These are phyloP conservation scores for Wilhelminamyces savonicus DNA, from an alignment of 805 yeast genomes.

Conservation along the genomic window DNA sequence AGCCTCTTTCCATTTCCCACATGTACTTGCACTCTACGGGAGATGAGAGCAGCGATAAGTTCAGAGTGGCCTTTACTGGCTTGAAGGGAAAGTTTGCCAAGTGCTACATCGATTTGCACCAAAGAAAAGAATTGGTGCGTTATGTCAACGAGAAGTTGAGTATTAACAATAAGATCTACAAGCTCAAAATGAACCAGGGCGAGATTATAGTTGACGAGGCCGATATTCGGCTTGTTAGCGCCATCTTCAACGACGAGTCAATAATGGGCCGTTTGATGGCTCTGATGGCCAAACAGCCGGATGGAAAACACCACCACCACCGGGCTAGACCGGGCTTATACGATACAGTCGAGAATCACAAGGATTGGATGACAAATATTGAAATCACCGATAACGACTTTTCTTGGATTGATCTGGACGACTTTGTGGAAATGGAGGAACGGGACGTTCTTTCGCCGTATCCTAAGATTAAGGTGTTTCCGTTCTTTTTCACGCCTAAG, in stretches of 20 bases:
- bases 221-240: conserved; percentile 62
- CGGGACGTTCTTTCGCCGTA: conserved; percentile 32
- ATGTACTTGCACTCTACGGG: conserved; percentile 22
- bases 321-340: too few species aligned
- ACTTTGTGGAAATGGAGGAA: conserved; percentile 64
- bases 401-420: conserved; percentile 72
- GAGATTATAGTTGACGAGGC: conserved; percentile 64
- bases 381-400: conserved; percentile 23
- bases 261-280: conserved; percentile 13
- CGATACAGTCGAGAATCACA: background rate
- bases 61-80: conserved; percentile 30
- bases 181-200: conserved; percentile 57
- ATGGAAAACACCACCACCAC: too few species aligned
- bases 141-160: conserved; percentile 33
- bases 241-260: conserved; percentile 54
- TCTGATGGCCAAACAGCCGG: too few species aligned
- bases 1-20: conserved; percentile 34
- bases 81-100: conserved; percentile 27
- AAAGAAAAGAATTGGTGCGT: conserved; percentile 28
- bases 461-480: conserved; percentile 40
- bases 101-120: conserved; percentile 35
- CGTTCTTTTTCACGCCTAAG: conserved; percentile 49
- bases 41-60: conserved; percentile 13
- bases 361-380: conserved; percentile 16
- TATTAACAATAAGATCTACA: conserved; percentile 33